Percentiles rank a stretch among this genome's conserved stretches.
These are phyloP conservation scores for Pythium sp. DNA, from an alignment of 352 stramenopile species.

Conservation along the genomic window DNA sequence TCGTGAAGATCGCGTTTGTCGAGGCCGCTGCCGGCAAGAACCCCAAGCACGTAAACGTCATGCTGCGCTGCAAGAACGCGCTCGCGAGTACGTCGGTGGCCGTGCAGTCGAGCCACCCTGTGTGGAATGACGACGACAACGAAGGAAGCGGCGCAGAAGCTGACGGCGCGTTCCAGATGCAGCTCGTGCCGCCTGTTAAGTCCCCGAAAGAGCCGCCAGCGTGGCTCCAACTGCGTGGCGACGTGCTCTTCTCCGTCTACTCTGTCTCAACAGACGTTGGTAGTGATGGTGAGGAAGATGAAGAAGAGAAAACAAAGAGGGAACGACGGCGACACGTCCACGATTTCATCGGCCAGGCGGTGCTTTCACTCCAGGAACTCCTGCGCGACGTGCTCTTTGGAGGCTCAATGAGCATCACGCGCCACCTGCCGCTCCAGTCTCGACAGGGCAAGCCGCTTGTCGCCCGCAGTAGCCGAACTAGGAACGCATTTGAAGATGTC, in stretches of 20 bases:
- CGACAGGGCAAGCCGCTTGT: conserved; percentile 32
- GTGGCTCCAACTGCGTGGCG: conserved; percentile 52
- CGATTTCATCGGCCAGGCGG: conserved; percentile 59
- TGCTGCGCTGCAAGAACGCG: conserved; percentile 65
- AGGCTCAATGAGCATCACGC: conserved; percentile 21
- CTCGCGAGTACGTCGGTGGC: conserved; percentile 36
- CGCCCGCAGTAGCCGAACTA: background rate
- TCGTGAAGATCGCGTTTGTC: conserved; percentile 54
- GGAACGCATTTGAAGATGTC: background rate
- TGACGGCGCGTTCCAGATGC: conserved; percentile 41
- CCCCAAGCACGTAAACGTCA: conserved; percentile 25
- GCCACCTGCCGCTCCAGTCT: conserved; percentile 32
- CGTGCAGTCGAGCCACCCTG: conserved; percentile 26
- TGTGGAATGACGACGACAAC: conserved; percentile 35
- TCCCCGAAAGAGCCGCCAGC: conserved; percentile 20
- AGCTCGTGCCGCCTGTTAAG: conserved; percentile 24
- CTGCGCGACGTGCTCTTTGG: conserved; percentile 30
- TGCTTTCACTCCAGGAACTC: conserved; percentile 35
- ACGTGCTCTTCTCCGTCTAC: conserved; percentile 67
- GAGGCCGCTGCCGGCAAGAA: conserved; percentile 26
- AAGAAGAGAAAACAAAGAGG: background rate
- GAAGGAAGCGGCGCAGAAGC: background rate
- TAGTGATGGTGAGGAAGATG: background rate
- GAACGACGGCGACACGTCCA: conserved; percentile 7
- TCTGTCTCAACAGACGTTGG: conserved; percentile 14